A percentile compares a stretch with the other conserved stretches of the same genome.
Evolutionary conservation across 1,284 basidiomycete genomes (phyloP).

Genomic region (Trichosporon ovoides): DNA sequence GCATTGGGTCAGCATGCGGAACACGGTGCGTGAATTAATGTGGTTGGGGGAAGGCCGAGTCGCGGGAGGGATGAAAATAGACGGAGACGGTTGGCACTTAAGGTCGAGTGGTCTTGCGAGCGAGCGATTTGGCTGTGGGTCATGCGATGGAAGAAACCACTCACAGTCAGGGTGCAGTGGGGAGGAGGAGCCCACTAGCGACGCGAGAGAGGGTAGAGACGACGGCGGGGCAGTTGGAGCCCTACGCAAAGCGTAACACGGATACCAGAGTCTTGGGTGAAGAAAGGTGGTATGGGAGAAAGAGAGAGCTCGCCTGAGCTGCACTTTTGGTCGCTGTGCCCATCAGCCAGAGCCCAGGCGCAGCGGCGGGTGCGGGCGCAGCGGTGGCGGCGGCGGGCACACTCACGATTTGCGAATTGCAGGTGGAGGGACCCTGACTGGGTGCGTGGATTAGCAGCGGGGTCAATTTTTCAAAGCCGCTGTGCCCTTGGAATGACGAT

Average conservation of each 20-base stretch:
- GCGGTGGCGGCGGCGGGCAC: not conserved
- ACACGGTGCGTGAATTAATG: not conserved
- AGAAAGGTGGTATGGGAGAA: slow-evolving; percentile 4
- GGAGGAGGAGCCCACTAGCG: not conserved
- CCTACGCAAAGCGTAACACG: slow-evolving; percentile 3
- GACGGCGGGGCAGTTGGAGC: slow-evolving; percentile 9
- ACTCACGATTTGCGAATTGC: not conserved
- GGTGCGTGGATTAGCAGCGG: not conserved
- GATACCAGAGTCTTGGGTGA: slow-evolving; percentile 1
- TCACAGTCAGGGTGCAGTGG: slow-evolving; percentile 11
- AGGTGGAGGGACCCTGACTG: not conserved
- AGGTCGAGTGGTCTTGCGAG: not conserved
- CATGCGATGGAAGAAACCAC: not conserved
- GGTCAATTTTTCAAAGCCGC: not conserved
- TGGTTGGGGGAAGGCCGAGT: not conserved
- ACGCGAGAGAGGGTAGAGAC: slow-evolving; percentile 12
- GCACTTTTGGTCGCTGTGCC: not conserved
- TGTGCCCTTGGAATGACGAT: too few relatives aligned
- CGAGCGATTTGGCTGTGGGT: not conserved
- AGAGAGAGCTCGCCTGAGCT: not conserved
- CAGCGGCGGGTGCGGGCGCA: not conserved
- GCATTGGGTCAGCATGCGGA: not conserved
- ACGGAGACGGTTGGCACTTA: too few relatives aligned
- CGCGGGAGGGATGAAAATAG: too few relatives aligned
- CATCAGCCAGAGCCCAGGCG: not conserved